Conservation (phyloP, 2,329 filamentous ascomycete genomes). For the Pseudocercospora macadamiae region DNA sequence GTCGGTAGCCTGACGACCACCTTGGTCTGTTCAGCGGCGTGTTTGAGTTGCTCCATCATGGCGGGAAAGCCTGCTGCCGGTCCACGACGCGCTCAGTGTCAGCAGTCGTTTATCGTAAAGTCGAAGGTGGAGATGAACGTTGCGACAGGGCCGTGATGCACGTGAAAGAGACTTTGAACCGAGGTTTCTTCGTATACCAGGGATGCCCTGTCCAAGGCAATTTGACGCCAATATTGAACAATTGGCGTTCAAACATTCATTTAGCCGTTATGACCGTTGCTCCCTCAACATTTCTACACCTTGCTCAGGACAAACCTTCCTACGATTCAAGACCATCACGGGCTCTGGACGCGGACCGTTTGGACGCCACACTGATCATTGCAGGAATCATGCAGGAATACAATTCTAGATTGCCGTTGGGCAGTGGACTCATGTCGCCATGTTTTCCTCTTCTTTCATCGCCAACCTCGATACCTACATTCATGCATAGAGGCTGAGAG, state of each 20-base stretch:
- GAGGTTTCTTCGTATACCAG: background rate
- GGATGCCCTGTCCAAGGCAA: background rate
- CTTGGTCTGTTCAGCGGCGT: constrained; percentile 36
- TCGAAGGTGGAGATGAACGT: background rate
- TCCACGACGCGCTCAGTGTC: background rate
- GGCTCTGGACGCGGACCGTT: background rate
- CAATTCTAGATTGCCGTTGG: background rate
- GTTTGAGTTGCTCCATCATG: constrained; percentile 35
- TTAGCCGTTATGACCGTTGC: background rate
- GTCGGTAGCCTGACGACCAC: constrained; percentile 35
- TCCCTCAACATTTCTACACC: background rate
- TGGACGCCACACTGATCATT: background rate
- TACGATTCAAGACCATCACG: background rate
- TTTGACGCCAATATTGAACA: background rate
- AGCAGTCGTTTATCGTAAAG: constrained; percentile 1
- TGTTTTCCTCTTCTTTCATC: no score
- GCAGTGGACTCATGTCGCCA: background rate
- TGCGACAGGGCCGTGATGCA: constrained; percentile 1
- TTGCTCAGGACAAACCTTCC: background rate
- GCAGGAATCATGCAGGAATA: constrained; percentile 1
- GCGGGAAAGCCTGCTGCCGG: constrained; percentile 6
- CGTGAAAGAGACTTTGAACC: constrained; percentile 5
- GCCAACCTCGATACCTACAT: no score
- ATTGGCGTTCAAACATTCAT: background rate
- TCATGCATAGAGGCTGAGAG: no score